Percentiles rank a stretch among this genome's conserved stretches.
Conservation (phyloP, 306 rosid species). For the Pachyrhizus erosus region DNA sequence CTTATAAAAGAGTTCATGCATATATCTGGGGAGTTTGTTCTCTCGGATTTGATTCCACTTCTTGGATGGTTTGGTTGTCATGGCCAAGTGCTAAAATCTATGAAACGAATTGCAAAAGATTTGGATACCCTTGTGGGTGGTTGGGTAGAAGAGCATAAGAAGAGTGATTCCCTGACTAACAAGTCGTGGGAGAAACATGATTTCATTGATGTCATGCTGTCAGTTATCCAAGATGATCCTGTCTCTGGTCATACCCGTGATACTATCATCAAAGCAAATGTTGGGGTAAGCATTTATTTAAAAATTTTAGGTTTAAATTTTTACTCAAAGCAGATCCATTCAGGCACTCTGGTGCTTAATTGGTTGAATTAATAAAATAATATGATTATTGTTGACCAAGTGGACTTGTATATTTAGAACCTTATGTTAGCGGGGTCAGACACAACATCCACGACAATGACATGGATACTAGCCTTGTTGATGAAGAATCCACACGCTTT, state of each 20-base stretch:
- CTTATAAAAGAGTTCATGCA: constrained; percentile 57
- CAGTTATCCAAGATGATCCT: constrained; percentile 51
- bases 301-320: no score
- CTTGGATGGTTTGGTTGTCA: constrained; percentile 52
- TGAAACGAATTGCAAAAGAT: constrained; percentile 61
- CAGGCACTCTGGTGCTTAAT: no score
- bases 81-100: constrained; percentile 46
- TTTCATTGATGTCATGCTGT: constrained; percentile 63
- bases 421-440: constrained; percentile 66
- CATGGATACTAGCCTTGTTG: constrained; percentile 58
- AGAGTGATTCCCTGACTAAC: neutral
- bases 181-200: constrained; percentile 48
- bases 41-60: constrained; percentile 56
- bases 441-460: constrained; percentile 56
- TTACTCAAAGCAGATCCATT: no score
- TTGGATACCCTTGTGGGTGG: constrained; percentile 50
- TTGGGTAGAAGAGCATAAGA: constrained; percentile 62
- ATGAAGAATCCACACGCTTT: constrained; percentile 47
- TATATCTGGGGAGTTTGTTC: constrained; percentile 50
- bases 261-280: constrained; percentile 56
- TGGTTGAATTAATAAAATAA: no score
- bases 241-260: constrained; percentile 49
- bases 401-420: constrained; percentile 30
- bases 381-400: neutral
- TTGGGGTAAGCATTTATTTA: constrained; percentile 43